Evolutionary conservation across 148 eudicot species (phyloP).

Genomic region (Fagopyrum tataricum): DNA sequence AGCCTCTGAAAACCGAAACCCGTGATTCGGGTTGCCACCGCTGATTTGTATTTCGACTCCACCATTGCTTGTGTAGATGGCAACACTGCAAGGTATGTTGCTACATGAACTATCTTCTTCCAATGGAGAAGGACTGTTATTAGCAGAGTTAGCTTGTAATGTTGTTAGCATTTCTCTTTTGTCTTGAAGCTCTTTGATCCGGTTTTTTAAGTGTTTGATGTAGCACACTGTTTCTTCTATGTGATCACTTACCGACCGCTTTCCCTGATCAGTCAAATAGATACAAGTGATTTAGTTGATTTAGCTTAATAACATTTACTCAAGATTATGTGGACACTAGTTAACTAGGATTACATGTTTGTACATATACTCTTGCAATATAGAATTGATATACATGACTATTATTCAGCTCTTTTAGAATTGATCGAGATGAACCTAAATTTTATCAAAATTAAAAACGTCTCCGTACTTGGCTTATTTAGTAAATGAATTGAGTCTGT

Average conservation of each 20-base stretch:
- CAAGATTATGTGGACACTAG: neutral
- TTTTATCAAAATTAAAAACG: no score
- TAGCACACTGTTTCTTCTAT: neutral
- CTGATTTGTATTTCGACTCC: constrained; percentile 28
- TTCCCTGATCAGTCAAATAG: neutral
- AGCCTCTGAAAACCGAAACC: constrained; percentile 24
- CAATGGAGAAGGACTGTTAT: neutral
- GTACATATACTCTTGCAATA: no score
- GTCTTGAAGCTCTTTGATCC: neutral
- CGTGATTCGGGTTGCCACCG: constrained; percentile 14
- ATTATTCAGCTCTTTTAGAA: neutral
- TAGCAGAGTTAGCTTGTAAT: neutral
- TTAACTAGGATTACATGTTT: no score
- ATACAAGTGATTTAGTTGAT: neutral
- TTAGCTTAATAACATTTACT: neutral
- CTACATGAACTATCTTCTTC: neutral
- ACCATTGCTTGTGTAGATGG: constrained; percentile 12
- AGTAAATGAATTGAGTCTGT: no score
- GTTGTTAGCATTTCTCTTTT: constrained; percentile 1
- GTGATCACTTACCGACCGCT: constrained; percentile 4
- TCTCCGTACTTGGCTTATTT: no score
- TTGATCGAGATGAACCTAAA: no score
- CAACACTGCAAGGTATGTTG: neutral
- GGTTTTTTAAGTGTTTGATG: neutral
- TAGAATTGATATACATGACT: no score